phyloP scores from a whole-genome alignment of 257 asterid species.

The Mentha longifolia region DNA sequence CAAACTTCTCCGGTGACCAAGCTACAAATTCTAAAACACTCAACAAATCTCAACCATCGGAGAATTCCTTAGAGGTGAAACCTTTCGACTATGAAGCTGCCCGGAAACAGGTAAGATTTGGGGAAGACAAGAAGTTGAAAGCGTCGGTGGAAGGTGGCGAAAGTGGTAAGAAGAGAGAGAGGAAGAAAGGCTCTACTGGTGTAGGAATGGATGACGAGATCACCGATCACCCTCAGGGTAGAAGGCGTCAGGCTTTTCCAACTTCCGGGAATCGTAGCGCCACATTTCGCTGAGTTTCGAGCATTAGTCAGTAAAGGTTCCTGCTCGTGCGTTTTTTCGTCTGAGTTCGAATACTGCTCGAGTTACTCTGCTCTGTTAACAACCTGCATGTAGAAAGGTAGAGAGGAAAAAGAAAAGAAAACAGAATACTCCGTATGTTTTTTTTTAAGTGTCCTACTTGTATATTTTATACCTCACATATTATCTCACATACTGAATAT shows the following conservation, averaged over 20 bases:
- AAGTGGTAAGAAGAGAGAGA: conserved; percentile 38
- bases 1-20: conserved; percentile 56
- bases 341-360: neutral
- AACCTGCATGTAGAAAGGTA: conserved; percentile 14
- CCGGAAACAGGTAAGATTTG: conserved; percentile 60
- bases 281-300: conserved; percentile 57
- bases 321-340: neutral
- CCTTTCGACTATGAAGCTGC: conserved; percentile 86
- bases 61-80: conserved; percentile 40
- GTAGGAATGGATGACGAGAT: conserved; percentile 45
- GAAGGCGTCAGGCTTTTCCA: conserved; percentile 92
- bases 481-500: no score
- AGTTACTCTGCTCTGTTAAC: neutral
- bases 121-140: conserved; percentile 38
- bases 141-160: conserved; percentile 31
- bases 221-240: conserved; percentile 61
- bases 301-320: neutral
- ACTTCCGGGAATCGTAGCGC: conserved; percentile 92
- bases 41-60: conserved; percentile 43
- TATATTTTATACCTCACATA: no score
- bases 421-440: no score
- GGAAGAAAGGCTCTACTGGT: conserved; percentile 43
- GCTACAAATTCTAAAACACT: conserved; percentile 30
- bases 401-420: neutral
- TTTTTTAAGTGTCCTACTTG: no score